phyloP scores from a whole-genome alignment of 2,329 filamentous ascomycete species.

The Arthroderma sp. region DNA sequence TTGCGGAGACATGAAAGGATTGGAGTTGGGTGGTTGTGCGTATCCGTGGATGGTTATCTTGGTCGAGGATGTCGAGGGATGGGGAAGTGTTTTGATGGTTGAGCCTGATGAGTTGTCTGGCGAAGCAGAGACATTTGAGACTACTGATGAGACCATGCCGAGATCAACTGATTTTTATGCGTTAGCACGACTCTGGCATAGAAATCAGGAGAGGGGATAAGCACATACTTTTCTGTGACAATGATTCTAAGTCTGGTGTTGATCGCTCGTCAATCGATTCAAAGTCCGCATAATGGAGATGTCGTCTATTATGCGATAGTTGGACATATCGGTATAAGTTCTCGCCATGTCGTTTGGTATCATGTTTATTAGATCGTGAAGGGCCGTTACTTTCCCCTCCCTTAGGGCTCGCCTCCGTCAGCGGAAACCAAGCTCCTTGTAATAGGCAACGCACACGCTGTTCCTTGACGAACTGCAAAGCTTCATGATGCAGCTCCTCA shows the following conservation, averaged over 20 bases:
- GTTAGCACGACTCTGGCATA: background rate
- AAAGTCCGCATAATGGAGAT: slow-evolving; percentile 83
- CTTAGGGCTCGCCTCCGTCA: slow-evolving; percentile 32
- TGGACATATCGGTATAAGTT: slow-evolving; percentile 69
- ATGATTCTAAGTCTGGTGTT: slow-evolving; percentile 57
- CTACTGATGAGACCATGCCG: slow-evolving; percentile 75
- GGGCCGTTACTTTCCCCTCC: slow-evolving; percentile 29
- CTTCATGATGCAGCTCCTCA: slow-evolving; percentile 80
- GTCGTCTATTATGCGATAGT: slow-evolving; percentile 80
- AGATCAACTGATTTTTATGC: slow-evolving; percentile 55
- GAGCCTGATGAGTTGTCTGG: slow-evolving; percentile 37
- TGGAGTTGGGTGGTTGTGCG: slow-evolving; percentile 20
- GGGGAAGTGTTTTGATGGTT: slow-evolving; percentile 33
- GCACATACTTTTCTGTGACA: slow-evolving; percentile 56
- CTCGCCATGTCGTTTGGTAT: slow-evolving; percentile 28
- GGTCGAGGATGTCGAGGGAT: slow-evolving; percentile 38
- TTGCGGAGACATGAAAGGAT: background rate
- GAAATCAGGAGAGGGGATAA: background rate
- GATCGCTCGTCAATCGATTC: slow-evolving; percentile 43
- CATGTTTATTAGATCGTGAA: slow-evolving; percentile 25
- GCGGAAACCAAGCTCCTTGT: slow-evolving; percentile 75
- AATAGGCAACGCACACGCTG: slow-evolving; percentile 84
- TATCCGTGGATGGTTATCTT: slow-evolving; percentile 88
- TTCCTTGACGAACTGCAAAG: slow-evolving; percentile 91
- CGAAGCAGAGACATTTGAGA: slow-evolving; percentile 73